A percentile compares a stretch with the other conserved stretches of the same genome.
Evolutionary conservation across 2,329 filamentous ascomycete species (phyloP).

Genomic region (Fusarium circinatum): DNA sequence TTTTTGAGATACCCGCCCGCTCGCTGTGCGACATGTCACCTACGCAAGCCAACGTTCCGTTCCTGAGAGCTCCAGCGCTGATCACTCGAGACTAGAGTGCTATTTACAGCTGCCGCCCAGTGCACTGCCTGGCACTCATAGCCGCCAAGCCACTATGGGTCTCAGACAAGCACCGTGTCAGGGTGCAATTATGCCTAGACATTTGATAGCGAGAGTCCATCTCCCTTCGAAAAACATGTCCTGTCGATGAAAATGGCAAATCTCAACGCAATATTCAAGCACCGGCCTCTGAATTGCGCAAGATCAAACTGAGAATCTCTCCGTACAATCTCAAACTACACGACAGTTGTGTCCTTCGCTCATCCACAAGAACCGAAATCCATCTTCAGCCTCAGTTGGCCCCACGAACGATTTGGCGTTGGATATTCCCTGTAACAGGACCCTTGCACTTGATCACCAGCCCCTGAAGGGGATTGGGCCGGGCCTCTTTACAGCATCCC

Average conservation of each 20-base stretch:
- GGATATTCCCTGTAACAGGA: constrained; percentile 15
- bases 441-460: constrained; percentile 27
- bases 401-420: constrained; percentile 11
- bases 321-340: constrained; percentile 1
- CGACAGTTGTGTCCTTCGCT: constrained; percentile 8
- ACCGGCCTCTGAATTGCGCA: constrained; percentile 2
- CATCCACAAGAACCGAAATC: constrained; percentile 10
- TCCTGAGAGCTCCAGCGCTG: constrained; percentile 14
- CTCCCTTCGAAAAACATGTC: background rate
- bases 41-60: constrained; percentile 29
- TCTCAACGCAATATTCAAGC: background rate
- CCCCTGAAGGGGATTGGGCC: constrained; percentile 33
- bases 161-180: constrained; percentile 22
- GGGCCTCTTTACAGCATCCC: constrained; percentile 21
- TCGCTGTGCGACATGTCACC: constrained; percentile 28
- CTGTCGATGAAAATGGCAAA: background rate
- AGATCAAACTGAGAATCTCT: background rate
- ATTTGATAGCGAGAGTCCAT: constrained; percentile 6
- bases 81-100: constrained; percentile 9
- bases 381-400: constrained; percentile 2
- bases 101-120: constrained; percentile 26
- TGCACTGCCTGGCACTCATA: constrained; percentile 25
- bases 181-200: constrained; percentile 19
- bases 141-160: constrained; percentile 32
- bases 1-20: background rate